Conservation (phyloP, 331 rosid species). For the Spiraea crenata region DNA sequence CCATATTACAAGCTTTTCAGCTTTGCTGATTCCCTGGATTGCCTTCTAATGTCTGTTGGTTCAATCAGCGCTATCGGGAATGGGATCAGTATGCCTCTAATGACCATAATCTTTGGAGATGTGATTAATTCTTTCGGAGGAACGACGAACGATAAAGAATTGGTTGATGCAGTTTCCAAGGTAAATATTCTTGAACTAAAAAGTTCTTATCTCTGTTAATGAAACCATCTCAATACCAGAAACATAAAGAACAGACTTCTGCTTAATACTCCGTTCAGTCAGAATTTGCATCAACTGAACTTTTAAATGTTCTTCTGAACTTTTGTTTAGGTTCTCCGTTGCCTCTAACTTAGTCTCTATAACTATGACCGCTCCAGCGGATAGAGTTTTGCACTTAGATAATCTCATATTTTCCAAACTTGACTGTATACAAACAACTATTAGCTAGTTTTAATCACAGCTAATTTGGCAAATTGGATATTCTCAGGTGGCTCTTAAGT, state of each 20-base stretch:
- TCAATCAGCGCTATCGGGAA: conserved; percentile 56
- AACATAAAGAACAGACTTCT: not conserved
- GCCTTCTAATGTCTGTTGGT: conserved; percentile 59
- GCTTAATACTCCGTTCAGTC: not conserved
- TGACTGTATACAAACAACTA: not conserved
- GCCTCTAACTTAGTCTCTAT: not conserved
- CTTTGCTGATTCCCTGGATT: conserved; percentile 68
- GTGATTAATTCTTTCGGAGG: conserved; percentile 64
- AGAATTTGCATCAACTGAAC: not conserved
- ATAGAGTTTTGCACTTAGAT: too few species aligned
- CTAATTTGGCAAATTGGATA: not conserved
- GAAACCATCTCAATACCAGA: not conserved
- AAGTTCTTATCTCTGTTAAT: not conserved
- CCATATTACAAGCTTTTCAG: conserved; percentile 74
- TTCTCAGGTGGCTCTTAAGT: conserved; percentile 54
- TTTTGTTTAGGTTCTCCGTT: not conserved
- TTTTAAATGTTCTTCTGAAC: not conserved
- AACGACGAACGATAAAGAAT: conserved; percentile 17
- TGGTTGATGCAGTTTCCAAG: conserved; percentile 61
- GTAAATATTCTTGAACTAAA: conserved; percentile 24
- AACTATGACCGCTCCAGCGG: too few species aligned
- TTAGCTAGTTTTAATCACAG: not conserved
- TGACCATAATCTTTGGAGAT: conserved; percentile 64
- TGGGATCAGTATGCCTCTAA: conserved; percentile 56
- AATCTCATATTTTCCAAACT: not conserved